Percentiles rank a stretch among this genome's conserved stretches.
Evolutionary conservation across 768 basidiomycete species (phyloP).

Genomic region (Auriscalpium vulgare): DNA sequence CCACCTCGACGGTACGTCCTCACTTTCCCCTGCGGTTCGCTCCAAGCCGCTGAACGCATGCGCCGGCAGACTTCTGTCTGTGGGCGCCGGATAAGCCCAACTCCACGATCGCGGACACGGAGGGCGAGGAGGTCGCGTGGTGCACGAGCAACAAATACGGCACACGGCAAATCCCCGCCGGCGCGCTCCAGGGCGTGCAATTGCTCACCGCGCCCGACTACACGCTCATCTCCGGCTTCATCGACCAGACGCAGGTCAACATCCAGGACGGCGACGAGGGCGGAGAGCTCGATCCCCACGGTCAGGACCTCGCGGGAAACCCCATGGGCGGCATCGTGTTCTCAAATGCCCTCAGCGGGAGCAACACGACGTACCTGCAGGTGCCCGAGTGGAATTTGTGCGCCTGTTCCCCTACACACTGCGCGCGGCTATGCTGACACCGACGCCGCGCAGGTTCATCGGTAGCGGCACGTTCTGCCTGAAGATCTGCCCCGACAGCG

Average conservation of each 20-base stretch:
- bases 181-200: constrained; percentile 59
- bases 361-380: constrained; percentile 40
- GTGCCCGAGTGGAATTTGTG: constrained; percentile 64
- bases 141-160: constrained; percentile 65
- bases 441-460: constrained; percentile 48
- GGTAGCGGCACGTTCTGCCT: constrained; percentile 59
- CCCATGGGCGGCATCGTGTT: constrained; percentile 67
- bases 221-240: constrained; percentile 51
- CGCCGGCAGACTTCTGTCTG: constrained; percentile 53
- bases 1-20: constrained; percentile 36
- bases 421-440: neutral
- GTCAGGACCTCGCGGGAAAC: constrained; percentile 72
- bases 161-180: constrained; percentile 60
- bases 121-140: constrained; percentile 68
- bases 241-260: constrained; percentile 55
- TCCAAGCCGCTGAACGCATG: neutral
- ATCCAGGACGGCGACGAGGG: constrained; percentile 48
- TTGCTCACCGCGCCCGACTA: constrained; percentile 52
- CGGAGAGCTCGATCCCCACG: constrained; percentile 73
- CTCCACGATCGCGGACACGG: constrained; percentile 52
- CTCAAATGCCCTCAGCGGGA: constrained; percentile 45
- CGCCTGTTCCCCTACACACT: constrained; percentile 13
- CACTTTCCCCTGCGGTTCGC: neutral
- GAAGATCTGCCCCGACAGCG: constrained; percentile 59
- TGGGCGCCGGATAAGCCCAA: constrained; percentile 48